Evolutionary conservation across 192 early-diverging fungal species (phyloP).

Genomic region (Linnemannia schmuckeri): DNA sequence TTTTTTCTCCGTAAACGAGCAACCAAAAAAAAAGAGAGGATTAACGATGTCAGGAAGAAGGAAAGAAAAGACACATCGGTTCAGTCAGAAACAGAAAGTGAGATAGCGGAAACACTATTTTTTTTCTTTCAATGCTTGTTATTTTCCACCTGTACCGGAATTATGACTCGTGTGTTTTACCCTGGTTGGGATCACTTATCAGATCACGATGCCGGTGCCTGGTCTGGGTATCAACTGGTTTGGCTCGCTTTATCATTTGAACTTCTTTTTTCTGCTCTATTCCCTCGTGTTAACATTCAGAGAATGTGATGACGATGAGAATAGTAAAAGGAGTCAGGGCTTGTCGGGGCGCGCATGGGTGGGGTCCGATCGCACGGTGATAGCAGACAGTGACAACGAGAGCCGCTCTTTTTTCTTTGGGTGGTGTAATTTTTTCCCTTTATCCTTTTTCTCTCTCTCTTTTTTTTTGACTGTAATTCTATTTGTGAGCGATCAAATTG

Average conservation of each 20-base stretch:
- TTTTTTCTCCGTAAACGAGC: not conserved
- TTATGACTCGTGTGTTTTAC: not conserved
- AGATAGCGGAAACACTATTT: not conserved
- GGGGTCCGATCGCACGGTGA: slow-evolving; percentile 32
- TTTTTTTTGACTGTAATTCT: slow-evolving; percentile 5
- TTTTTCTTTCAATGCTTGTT: not conserved
- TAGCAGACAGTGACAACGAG: slow-evolving; percentile 9
- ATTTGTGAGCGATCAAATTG: slow-evolving; percentile 48
- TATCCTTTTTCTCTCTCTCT: not conserved
- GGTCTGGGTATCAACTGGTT: not conserved
- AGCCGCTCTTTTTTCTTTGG: not conserved
- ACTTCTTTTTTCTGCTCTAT: not conserved
- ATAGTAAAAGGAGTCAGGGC: not conserved
- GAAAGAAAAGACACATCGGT: not conserved
- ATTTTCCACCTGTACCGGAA: not conserved
- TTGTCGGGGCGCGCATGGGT: slow-evolving; percentile 5
- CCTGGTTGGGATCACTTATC: not conserved
- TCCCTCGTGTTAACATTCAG: not conserved
- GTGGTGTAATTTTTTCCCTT: not conserved
- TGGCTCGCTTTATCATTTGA: not conserved
- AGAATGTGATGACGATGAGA: not conserved
- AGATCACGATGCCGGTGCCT: not conserved
- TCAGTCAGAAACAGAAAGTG: not conserved
- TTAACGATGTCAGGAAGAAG: not conserved
- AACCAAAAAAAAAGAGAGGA: not conserved